These are phyloP conservation scores for Collybia nuda DNA, from an alignment of 768 basidiomycete species.

Conservation along the genomic window DNA sequence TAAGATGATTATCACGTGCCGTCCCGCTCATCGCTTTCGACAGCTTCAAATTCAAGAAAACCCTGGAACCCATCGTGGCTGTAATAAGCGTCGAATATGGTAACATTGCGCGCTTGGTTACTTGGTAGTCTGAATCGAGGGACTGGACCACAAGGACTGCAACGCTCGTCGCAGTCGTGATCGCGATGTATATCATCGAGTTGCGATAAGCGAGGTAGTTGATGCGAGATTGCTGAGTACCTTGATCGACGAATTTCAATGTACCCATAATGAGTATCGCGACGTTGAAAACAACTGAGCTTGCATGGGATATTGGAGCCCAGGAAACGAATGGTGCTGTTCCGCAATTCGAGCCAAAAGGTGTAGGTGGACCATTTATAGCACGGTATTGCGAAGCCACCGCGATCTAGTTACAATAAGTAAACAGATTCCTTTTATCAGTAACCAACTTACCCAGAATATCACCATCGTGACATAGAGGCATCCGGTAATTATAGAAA, in stretches of 20 bases:
- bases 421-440: no score
- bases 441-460: slow-evolving; percentile 5
- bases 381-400: slow-evolving; percentile 9
- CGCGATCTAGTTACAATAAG: slow-evolving; percentile 2
- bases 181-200: slow-evolving; percentile 4
- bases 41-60: slow-evolving; percentile 4
- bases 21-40: no score
- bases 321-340: slow-evolving; percentile 4
- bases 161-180: slow-evolving; percentile 5
- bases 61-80: slow-evolving; percentile 11
- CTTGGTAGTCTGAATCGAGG: slow-evolving; percentile 5
- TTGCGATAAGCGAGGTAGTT: slow-evolving; percentile 1
- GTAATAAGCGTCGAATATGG: slow-evolving; percentile 9
- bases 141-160: slow-evolving; percentile 4
- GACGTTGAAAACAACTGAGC: slow-evolving; percentile 8
- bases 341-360: slow-evolving; percentile 13
- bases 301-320: slow-evolving; percentile 5
- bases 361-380: neutral
- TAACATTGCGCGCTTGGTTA: slow-evolving; percentile 4
- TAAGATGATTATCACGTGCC: no score
- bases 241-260: slow-evolving; percentile 4
- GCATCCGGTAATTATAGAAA: neutral
- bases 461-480: slow-evolving; percentile 8
- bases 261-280: slow-evolving; percentile 7
- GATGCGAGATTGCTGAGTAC: neutral